Conservation (phyloP, 176 grass and related monocot species). For the Paspalum vaginatum region DNA sequence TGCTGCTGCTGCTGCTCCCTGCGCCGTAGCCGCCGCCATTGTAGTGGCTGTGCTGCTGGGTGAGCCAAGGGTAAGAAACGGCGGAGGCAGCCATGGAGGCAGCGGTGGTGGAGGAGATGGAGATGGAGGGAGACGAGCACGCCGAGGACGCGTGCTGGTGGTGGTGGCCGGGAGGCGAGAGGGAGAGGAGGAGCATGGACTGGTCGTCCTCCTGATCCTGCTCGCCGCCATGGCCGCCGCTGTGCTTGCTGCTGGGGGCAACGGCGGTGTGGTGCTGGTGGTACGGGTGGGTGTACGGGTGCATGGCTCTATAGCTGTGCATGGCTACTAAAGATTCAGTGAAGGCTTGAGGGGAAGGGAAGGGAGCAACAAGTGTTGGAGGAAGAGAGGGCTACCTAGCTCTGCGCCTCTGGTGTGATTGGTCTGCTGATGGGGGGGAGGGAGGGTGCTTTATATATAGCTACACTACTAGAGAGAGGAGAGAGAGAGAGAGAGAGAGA, state of each 20-base stretch:
- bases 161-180: slow-evolving; percentile 73
- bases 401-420: slow-evolving; percentile 29
- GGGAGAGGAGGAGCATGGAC: slow-evolving; percentile 85
- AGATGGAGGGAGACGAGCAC: slow-evolving; percentile 38
- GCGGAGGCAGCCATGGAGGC: slow-evolving; percentile 4
- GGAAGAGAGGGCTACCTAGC: slow-evolving; percentile 22
- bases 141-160: slow-evolving; percentile 22
- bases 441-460: neutral
- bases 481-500: neutral
- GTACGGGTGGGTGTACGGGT: slow-evolving; percentile 40
- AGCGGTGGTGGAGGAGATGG: neutral
- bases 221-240: slow-evolving; percentile 4
- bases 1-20: neutral
- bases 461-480: too few species aligned
- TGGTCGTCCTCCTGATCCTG: slow-evolving; percentile 59
- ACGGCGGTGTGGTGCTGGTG: slow-evolving; percentile 25
- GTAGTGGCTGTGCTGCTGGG: slow-evolving; percentile 21
- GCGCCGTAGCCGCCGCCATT: neutral
- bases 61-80: slow-evolving; percentile 45
- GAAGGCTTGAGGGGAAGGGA: slow-evolving; percentile 38
- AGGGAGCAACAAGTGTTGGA: slow-evolving; percentile 45
- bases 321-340: slow-evolving; percentile 32
- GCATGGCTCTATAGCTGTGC: slow-evolving; percentile 67
- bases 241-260: slow-evolving; percentile 26
- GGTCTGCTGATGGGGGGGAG: slow-evolving; percentile 22